Conservation (phyloP, 257 asterid genomes). For the Gardenia jasminoides region DNA sequence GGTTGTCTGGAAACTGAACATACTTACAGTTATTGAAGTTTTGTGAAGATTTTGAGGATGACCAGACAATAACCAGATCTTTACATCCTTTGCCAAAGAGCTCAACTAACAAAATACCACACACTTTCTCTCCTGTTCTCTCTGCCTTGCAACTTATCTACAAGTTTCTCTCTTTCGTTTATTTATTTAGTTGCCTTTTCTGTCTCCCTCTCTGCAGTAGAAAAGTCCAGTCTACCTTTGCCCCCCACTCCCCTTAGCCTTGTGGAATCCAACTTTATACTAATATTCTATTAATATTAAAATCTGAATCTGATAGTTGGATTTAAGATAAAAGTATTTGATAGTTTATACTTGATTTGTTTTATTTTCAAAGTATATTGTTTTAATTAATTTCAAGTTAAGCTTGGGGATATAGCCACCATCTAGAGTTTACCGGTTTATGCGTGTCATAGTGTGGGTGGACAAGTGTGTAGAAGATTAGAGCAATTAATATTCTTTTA, state of each 20-base stretch:
- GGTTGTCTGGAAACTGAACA: slow-evolving; percentile 15
- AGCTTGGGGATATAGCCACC: not conserved
- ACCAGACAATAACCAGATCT: slow-evolving; percentile 18
- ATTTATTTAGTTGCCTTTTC: not conserved
- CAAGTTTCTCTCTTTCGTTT: slow-evolving; percentile 14
- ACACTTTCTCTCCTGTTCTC: slow-evolving; percentile 6
- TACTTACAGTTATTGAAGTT: not conserved
- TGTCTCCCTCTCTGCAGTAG: not conserved
- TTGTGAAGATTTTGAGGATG: slow-evolving; percentile 12
- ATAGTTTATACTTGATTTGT: too few species aligned
- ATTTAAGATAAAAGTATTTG: too few species aligned
- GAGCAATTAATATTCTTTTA: too few species aligned
- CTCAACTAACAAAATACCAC: slow-evolving; percentile 16
- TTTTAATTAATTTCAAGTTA: not conserved
- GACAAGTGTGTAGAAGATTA: too few species aligned
- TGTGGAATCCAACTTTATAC: slow-evolving; percentile 5
- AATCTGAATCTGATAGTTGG: not conserved
- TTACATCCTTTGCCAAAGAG: slow-evolving; percentile 13
- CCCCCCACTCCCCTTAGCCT: not conserved
- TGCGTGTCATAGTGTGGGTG: not conserved
- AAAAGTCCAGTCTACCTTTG: not conserved
- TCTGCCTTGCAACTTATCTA: slow-evolving; percentile 7
- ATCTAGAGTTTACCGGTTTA: not conserved
- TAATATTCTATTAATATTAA: not conserved
- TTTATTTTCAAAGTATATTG: not conserved